Evolutionary conservation across 2,329 filamentous ascomycete species (phyloP), one percentile per base, ranked within the genome.

Genomic region (Calonectria hongkongensis): DNA sequence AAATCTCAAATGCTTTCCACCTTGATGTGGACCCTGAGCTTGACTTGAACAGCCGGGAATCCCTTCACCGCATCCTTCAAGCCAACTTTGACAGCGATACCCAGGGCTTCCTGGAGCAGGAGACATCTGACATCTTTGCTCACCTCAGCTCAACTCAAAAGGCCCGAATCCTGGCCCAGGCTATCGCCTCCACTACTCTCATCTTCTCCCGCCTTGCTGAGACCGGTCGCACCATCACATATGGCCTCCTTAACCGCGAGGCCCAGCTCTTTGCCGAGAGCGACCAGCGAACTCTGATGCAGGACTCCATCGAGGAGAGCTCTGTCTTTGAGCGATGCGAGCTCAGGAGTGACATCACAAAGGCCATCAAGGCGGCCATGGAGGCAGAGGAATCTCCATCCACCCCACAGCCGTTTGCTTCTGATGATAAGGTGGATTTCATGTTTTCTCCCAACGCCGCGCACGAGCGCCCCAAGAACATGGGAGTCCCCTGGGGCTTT

Each of bases 41-140:
- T 10, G 76, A 80, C 41, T 71, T 80, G 51, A 77, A 70, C 41
- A 79, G 79, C 28, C 77, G 77, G 47, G 62, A 76, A 45, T 76
- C 74, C 18, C 79, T 80, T 16, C 79, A 80, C 48, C 78, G 77
- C 69, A 74, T 80, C 15, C 77, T 80, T 15, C 79, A 80, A 56
- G 78, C 79, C 72, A 79, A 78, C 66, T 80, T 80, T 58, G 77
- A 79, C 73, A 79, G 76, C 48, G 74, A 80, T 41, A 80, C 79
- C 10, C 79, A 80, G 33, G 63, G 63, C 5, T 76, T 73, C 33
- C 73, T 80, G 3, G 79, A 80, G 66, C 76, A 78, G 62, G 79
- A 80, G 70, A 76, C 76, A 12, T 79, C 79, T 9, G 74, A 80
- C 36, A 77, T 79, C 66, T 80, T 80, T 54, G 75, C 78, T 3